These are phyloP conservation scores for Serendipita vermifera DNA, from an alignment of 768 basidiomycete genomes.

Conservation along the genomic window DNA sequence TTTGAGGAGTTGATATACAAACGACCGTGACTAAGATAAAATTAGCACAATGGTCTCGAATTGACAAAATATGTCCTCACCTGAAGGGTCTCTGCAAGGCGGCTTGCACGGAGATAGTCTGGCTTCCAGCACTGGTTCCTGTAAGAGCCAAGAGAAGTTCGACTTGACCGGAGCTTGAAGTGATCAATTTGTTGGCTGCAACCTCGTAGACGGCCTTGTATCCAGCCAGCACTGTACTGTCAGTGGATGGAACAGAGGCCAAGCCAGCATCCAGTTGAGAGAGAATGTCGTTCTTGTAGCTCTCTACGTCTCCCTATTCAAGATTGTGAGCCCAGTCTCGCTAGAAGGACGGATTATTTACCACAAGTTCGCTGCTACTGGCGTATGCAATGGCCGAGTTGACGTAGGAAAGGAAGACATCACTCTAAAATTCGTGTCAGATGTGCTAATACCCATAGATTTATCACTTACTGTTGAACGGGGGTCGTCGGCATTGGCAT, in stretches of 20 bases:
- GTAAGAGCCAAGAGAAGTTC: slow-evolving; percentile 42
- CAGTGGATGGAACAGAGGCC: slow-evolving; percentile 33
- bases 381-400: slow-evolving; percentile 53
- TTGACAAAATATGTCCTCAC: slow-evolving; percentile 19
- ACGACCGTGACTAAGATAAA: slow-evolving; percentile 36
- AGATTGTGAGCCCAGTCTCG: background rate
- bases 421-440: background rate
- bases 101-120: slow-evolving; percentile 43
- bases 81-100: slow-evolving; percentile 55
- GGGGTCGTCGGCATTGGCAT: slow-evolving; percentile 12
- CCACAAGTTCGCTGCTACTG: slow-evolving; percentile 38
- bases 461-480: slow-evolving; percentile 4
- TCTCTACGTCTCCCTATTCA: slow-evolving; percentile 22
- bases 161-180: slow-evolving; percentile 35
- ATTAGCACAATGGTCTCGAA: slow-evolving; percentile 12
- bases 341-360: background rate
- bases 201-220: slow-evolving; percentile 44
- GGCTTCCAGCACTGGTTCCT: slow-evolving; percentile 20
- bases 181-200: slow-evolving; percentile 29
- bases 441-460: background rate
- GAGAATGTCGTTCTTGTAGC: slow-evolving; percentile 25
- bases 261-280: slow-evolving; percentile 23
- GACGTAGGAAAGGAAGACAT: slow-evolving; percentile 38
- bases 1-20: slow-evolving; percentile 47
- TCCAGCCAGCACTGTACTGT: slow-evolving; percentile 36